Percentiles rank a stretch among this genome's conserved stretches.
Evolutionary conservation across 2,329 filamentous ascomycete species (phyloP).

Genomic region (Colletotrichum sp.): DNA sequence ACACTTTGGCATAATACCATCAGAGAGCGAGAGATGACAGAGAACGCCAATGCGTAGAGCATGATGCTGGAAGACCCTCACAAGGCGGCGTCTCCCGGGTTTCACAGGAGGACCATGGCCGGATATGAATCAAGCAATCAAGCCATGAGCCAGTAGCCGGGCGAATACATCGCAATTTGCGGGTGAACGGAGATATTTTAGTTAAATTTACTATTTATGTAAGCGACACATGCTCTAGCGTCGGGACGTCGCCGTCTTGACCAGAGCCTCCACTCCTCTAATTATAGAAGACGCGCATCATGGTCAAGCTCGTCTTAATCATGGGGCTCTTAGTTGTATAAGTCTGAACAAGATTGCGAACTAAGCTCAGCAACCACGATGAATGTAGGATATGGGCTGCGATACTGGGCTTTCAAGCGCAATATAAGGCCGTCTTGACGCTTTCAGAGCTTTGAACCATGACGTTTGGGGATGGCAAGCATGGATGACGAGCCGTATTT

Average conservation of each 20-base stretch:
- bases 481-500: accelerated
- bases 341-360: accelerated
- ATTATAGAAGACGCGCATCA: accelerated
- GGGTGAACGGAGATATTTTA: no score
- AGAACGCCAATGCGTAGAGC: background rate
- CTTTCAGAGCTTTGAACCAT: background rate
- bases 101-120: accelerated
- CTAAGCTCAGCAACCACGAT: no score
- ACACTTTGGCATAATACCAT: background rate
- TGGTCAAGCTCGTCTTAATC: accelerated
- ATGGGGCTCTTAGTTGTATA: background rate
- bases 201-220: accelerated
- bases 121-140: background rate
- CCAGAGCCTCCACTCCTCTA: background rate
- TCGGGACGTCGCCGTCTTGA: background rate
- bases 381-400: no score
- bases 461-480: background rate
- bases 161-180: no score
- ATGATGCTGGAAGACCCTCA: background rate
- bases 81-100: background rate
- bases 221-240: background rate
- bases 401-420: no score
- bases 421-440: no score
- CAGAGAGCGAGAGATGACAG: background rate
- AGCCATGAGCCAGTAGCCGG: no score